Percentiles rank a stretch among this genome's conserved stretches.
phyloP scores from a whole-genome alignment of 805 yeast species.

The Yueomyces sinensis region DNA sequence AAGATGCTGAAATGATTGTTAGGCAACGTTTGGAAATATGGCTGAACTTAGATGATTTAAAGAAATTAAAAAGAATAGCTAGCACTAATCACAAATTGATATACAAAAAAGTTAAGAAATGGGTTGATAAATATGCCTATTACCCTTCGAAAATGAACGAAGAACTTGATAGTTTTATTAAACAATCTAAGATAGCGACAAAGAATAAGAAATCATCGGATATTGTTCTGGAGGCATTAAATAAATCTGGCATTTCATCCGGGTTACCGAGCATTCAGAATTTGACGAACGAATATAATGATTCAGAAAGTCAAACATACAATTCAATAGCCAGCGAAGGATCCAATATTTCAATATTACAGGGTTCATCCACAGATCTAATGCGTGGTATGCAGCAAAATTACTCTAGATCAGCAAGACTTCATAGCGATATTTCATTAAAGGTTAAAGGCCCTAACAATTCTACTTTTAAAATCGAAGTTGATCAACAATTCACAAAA shows the following conservation, averaged over 20 bases:
- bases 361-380: neutral
- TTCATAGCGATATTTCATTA: neutral
- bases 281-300: no score
- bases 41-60: conserved; percentile 7
- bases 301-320: neutral
- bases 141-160: conserved; percentile 4
- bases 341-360: neutral
- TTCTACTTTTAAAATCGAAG: neutral
- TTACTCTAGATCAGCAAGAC: neutral
- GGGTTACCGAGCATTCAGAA: neutral
- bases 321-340: neutral
- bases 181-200: neutral
- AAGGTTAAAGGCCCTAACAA: neutral
- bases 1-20: conserved; percentile 45
- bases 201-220: neutral
- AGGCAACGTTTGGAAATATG: conserved; percentile 32
- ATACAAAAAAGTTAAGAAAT: conserved; percentile 9
- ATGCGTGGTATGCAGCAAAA: neutral
- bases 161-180: conserved; percentile 9
- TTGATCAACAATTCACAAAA: neutral
- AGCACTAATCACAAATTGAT: conserved; percentile 12
- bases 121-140: conserved; percentile 5
- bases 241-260: neutral
- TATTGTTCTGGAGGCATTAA: neutral
- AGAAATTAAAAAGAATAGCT: conserved; percentile 11